These are phyloP conservation scores for Chaetoceros muelleri DNA, from an alignment of 108 stramenopile species.

Conservation along the genomic window DNA sequence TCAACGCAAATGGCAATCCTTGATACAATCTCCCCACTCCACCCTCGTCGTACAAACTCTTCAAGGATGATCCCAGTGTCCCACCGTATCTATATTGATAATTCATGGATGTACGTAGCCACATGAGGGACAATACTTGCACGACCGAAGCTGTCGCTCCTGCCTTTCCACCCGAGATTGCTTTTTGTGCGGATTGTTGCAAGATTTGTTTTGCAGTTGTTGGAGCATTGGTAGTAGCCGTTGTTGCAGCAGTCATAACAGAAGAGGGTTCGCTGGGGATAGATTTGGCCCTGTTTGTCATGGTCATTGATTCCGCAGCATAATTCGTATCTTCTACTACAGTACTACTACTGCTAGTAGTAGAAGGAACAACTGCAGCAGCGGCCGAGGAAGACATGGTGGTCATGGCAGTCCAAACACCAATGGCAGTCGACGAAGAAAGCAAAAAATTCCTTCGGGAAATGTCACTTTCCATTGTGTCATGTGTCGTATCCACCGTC, in stretches of 20 bases:
- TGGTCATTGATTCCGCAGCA: too few species aligned
- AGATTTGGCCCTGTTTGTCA: background rate
- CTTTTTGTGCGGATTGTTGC: slow-evolving; percentile 58
- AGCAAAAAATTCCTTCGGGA: too few species aligned
- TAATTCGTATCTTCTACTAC: too few species aligned
- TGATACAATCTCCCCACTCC: slow-evolving; percentile 87
- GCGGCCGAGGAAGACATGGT: too few species aligned
- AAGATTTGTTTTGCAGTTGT: slow-evolving; percentile 9
- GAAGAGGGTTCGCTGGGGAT: too few species aligned
- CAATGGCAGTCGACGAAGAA: too few species aligned
- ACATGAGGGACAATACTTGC: slow-evolving; percentile 92
- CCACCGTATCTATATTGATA: slow-evolving; percentile 82
- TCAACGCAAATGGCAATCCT: slow-evolving; percentile 84
- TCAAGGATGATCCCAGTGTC: slow-evolving; percentile 37
- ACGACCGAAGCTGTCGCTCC: slow-evolving; percentile 82
- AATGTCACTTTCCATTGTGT: too few species aligned
- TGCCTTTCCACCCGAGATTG: slow-evolving; percentile 80
- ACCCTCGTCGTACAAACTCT: slow-evolving; percentile 78
- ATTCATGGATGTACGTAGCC: slow-evolving; percentile 93
- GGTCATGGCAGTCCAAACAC: too few species aligned
- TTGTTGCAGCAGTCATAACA: too few species aligned
- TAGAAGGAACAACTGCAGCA: too few species aligned
- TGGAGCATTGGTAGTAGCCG: background rate
- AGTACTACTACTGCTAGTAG: too few species aligned
- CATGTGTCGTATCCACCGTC: too few species aligned